Evolutionary conservation across 106 monocot genomes (phyloP).

Genomic region (Dactylorhiza incarnata): DNA sequence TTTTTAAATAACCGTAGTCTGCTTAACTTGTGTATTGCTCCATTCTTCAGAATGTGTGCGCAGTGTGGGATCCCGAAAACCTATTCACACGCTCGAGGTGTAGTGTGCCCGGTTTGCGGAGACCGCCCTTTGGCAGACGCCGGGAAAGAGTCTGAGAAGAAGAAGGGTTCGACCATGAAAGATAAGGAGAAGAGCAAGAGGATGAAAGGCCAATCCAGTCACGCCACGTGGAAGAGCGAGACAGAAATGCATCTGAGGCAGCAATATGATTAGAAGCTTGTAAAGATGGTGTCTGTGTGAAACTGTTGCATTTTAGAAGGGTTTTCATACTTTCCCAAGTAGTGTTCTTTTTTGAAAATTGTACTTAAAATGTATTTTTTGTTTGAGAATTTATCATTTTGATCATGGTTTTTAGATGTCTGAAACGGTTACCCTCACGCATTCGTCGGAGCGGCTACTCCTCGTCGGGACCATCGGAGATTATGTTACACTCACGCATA

Average conservation of each 20-base stretch:
- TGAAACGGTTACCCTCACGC: too few relatives aligned
- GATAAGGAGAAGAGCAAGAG: conserved; percentile 96
- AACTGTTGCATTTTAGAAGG: background rate
- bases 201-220: conserved; percentile 94
- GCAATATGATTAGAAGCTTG: conserved; percentile 55
- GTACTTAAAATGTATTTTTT: too few relatives aligned
- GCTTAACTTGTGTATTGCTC: background rate
- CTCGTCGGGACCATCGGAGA: too few relatives aligned
- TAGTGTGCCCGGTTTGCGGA: conserved; percentile 77
- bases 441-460: too few relatives aligned
- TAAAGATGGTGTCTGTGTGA: background rate
- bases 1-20: background rate
- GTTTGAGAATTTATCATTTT: too few relatives aligned
- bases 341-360: too few relatives aligned
- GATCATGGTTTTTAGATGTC: too few relatives aligned
- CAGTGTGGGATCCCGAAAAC: conserved; percentile 94
- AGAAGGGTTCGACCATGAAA: conserved; percentile 76
- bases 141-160: conserved; percentile 43
- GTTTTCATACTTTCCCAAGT: too few relatives aligned
- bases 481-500: too few relatives aligned
- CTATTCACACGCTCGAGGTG: conserved; percentile 60
- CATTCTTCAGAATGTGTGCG: conserved; percentile 61
- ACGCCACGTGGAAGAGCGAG: conserved; percentile 92
- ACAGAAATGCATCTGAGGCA: conserved; percentile 91
- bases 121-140: conserved; percentile 62